Evolutionary conservation across 306 rosid species (phyloP), one percentile per base, ranked within the genome.

Genomic region (Trifolium fragiferum): DNA sequence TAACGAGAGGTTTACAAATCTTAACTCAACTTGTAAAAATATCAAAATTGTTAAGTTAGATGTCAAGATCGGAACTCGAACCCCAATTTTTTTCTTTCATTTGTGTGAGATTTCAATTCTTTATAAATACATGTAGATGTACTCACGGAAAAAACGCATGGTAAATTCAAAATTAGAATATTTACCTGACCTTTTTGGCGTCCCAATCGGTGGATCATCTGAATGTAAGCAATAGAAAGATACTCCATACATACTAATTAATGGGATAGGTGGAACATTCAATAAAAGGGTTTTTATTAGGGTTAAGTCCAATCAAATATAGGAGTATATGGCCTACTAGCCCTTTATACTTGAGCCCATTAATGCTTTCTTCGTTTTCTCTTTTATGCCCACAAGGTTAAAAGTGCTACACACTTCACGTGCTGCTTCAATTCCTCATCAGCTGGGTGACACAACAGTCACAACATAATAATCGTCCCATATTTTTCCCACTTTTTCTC

Each of bases 181-280:
- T 81, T 35, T 57, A 75, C 73, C 69, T 81, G 20, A 71, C 69
- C 81, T 62, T 75, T 75, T 75, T 44, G 57, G 68, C 4, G 66
- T 18, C 70, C 73, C 81, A 78, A 54, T 76, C 0, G 2, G 16
- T 44, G 50, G 50, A 44, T 44, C 50, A 44, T 14, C 41, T 54
- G 15, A 71, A 74, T 37, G 16, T 66, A 16, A 30, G 76, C 21
- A 12, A 44, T 49, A 49, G 4, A 6, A 15, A 47, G 10, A n/a
- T n/a, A n/a, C n/a, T n/a, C n/a, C n/a, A n/a, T n/a, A n/a, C n/a
- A n/a, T 23, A 47, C 5, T 1, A n/a, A n/a, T 32, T 65, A 81
- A 84, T 84, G 61, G n/a, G 80, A 74, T 65, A 30, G 85, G 66
- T 60, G 73, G 68, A 63, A 54, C 76, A 66, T 67, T 78, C 51